Conservation (phyloP, 345 rosid species). For the Rhodamnia argentea region DNA sequence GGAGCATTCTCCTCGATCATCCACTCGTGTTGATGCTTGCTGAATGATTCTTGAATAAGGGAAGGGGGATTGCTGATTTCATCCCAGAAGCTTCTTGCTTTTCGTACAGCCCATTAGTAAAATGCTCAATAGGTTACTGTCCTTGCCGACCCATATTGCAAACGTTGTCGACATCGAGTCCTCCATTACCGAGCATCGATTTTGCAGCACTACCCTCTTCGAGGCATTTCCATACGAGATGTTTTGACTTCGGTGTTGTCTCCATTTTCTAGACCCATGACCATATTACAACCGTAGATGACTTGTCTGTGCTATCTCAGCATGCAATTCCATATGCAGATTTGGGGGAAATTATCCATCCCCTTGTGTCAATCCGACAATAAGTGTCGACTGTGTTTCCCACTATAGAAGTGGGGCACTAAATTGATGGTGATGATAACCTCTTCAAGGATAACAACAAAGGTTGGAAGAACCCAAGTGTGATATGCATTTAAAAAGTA, state of each 20-base stretch:
- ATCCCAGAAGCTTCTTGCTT: not conserved
- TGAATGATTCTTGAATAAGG: not conserved
- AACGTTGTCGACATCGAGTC: not conserved
- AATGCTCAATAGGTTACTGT: not conserved
- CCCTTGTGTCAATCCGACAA: not conserved
- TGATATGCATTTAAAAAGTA: not conserved
- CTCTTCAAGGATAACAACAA: not conserved
- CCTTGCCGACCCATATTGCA: not conserved
- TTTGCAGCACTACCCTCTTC: not conserved
- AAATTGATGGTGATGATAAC: not conserved
- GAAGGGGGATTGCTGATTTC: not conserved
- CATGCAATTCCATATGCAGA: not conserved
- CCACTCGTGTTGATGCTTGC: not conserved
- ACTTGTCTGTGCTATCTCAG: not conserved
- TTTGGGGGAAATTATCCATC: not conserved
- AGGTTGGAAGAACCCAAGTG: not conserved
- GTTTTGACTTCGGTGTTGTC: not conserved
- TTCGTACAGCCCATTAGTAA: not conserved
- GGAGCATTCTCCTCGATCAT: not conserved
- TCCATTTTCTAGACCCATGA: not conserved
- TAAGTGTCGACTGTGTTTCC: not conserved
- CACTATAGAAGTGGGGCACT: not conserved
- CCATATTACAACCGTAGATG: not conserved
- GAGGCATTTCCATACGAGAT: not conserved
- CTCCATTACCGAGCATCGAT: not conserved